Conservation (phyloP, 2,329 filamentous ascomycete genomes). For the Exophiala bonariae region DNA sequence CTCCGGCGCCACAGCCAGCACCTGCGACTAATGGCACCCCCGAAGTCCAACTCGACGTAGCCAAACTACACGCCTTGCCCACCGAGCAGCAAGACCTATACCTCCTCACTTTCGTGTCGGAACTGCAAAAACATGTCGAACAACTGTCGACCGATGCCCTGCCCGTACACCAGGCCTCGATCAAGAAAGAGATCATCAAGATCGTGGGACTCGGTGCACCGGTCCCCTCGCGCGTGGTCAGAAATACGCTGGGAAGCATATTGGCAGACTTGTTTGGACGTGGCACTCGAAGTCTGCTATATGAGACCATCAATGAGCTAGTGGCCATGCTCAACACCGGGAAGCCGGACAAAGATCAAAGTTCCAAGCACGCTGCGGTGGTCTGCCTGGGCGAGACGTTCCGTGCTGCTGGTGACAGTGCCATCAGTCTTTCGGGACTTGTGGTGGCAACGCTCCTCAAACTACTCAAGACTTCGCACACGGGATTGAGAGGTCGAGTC, state of each 20-base stretch:
- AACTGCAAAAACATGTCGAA: constrained; percentile 77
- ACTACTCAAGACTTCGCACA: constrained; percentile 77
- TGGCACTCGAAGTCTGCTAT: constrained; percentile 87
- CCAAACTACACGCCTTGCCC: constrained; percentile 84
- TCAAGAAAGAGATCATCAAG: constrained; percentile 94
- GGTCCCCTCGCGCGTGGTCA: constrained; percentile 80
- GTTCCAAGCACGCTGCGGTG: constrained; percentile 82
- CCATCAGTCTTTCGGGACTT: constrained; percentile 76
- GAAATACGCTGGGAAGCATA: constrained; percentile 83
- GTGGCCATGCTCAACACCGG: constrained; percentile 69
- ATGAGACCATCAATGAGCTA: constrained; percentile 91
- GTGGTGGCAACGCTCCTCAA: constrained; percentile 73
- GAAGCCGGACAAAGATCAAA: constrained; percentile 76
- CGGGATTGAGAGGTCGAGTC: constrained; percentile 76
- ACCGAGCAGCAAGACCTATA: constrained; percentile 96
- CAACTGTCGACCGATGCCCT: constrained; percentile 74
- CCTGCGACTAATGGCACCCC: constrained; percentile 17
- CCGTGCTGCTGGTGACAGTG: constrained; percentile 89
- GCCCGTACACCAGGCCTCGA: constrained; percentile 82
- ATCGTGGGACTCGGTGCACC: constrained; percentile 81
- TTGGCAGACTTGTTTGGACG: constrained; percentile 79
- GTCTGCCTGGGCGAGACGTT: constrained; percentile 87
- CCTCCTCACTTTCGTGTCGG: constrained; percentile 82
- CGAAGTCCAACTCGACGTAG: constrained; percentile 72
- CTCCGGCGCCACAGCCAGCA: constrained; percentile 11